These are phyloP conservation scores for Nemania sp. DNA, from an alignment of 2,329 filamentous ascomycete species.

Conservation along the genomic window DNA sequence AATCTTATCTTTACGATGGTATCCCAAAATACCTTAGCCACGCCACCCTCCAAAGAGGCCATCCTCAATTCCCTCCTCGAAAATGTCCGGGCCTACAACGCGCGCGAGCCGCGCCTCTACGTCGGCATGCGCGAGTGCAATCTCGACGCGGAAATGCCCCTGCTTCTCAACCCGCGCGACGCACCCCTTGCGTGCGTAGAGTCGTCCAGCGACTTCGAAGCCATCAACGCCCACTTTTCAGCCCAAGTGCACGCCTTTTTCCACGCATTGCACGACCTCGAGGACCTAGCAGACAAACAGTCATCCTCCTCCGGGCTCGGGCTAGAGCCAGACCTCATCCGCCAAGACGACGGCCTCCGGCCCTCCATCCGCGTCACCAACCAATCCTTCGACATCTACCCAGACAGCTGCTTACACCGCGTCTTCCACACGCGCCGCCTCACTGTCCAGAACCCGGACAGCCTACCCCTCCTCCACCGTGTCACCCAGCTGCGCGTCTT, in stretches of 20 bases:
- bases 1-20: neutral
- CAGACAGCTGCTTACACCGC: constrained; percentile 33
- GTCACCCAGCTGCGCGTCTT: constrained; percentile 35
- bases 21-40: neutral
- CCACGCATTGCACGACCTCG: constrained; percentile 11
- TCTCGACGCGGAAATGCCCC: constrained; percentile 15
- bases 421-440: constrained; percentile 35
- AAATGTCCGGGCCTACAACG: constrained; percentile 3
- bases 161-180: constrained; percentile 10
- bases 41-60: constrained; percentile 10
- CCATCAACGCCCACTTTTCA: constrained; percentile 16
- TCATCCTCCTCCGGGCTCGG: too few species aligned
- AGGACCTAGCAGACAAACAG: constrained; percentile 18
- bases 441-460: neutral
- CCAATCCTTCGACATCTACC: constrained; percentile 15
- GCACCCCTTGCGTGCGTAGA: constrained; percentile 15
- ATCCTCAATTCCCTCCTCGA: constrained; percentile 21
- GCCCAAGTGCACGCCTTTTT: constrained; percentile 23
- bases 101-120: neutral
- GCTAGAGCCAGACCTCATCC: constrained; percentile 2
- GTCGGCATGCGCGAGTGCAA: constrained; percentile 17
- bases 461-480: constrained; percentile 31
- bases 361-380: neutral
- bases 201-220: constrained; percentile 11
- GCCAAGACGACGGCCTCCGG: neutral